Evolutionary conservation across 1,284 basidiomycete genomes (phyloP).

Genomic region (Ustilago esculenta): DNA sequence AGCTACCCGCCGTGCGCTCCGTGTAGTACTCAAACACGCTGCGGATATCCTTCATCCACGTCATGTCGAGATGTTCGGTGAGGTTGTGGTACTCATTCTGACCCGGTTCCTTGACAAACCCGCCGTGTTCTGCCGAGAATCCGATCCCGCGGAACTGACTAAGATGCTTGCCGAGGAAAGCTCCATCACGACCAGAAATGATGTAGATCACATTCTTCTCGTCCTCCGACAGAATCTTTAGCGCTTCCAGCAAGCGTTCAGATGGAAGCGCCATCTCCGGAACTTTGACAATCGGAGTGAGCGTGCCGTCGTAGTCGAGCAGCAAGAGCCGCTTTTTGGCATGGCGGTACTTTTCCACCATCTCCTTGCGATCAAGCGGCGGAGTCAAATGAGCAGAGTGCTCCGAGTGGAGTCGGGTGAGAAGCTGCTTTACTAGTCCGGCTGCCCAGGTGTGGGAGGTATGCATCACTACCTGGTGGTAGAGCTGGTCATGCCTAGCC

Average conservation of each 20-base stretch:
- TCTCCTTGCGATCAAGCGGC: constrained; percentile 76
- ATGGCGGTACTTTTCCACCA: constrained; percentile 76
- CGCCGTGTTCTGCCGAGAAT: constrained; percentile 95
- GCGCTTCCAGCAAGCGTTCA: constrained; percentile 77
- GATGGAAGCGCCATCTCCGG: constrained; percentile 89
- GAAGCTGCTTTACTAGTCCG: constrained; percentile 85
- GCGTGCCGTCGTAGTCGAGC: constrained; percentile 97
- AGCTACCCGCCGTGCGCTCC: constrained; percentile 90
- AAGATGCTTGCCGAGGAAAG: constrained; percentile 89
- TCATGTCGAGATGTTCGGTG: constrained; percentile 91
- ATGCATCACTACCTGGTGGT: constrained; percentile 89
- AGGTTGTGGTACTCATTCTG: constrained; percentile 85
- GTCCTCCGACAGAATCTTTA: constrained; percentile 79
- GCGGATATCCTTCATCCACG: constrained; percentile 94
- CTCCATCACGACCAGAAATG: constrained; percentile 94
- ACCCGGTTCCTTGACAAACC: constrained; percentile 81
- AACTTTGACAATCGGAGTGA: constrained; percentile 94
- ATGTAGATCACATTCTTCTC: constrained; percentile 92
- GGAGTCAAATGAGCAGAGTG: constrained; percentile 88
- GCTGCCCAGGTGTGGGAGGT: constrained; percentile 96
- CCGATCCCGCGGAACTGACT: constrained; percentile 85
- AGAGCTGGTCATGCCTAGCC: constrained; percentile 74
- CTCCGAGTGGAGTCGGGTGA: constrained; percentile 81
- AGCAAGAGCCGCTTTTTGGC: constrained; percentile 87
- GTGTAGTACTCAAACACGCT: constrained; percentile 97